A percentile compares a stretch with the other conserved stretches of the same genome.
These are phyloP conservation scores for Kodamaea kaohsiungensis DNA, from an alignment of 805 yeast genomes.

Conservation along the genomic window DNA sequence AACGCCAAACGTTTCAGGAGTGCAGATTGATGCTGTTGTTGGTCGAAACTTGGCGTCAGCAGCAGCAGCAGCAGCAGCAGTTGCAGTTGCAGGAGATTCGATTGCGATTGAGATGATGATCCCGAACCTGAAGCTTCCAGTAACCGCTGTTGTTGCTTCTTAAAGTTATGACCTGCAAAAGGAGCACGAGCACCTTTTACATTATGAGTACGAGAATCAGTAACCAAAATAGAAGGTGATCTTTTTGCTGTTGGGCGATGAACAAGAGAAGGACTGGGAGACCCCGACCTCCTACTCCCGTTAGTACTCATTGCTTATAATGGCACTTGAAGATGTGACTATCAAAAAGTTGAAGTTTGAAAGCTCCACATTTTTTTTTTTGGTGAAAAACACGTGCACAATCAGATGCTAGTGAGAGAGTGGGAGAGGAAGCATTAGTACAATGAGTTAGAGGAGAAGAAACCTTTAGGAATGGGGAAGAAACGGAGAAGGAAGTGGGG, in stretches of 20 bases:
- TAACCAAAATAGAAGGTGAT: constrained; percentile 91
- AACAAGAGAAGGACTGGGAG: neutral
- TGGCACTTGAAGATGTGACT: no score
- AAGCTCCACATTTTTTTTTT: neutral
- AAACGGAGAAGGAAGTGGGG: neutral
- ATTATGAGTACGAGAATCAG: constrained; percentile 71
- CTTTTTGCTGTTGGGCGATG: constrained; percentile 69
- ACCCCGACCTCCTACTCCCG: constrained; percentile 3
- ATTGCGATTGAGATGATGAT: neutral
- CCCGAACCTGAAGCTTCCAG: neutral
- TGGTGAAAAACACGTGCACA: neutral
- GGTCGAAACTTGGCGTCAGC: constrained; percentile 19
- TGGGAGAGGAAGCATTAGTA: neutral
- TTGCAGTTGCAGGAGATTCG: constrained; percentile 12
- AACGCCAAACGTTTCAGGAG: constrained; percentile 31
- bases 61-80: constrained; percentile 18
- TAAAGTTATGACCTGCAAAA: constrained; percentile 66
- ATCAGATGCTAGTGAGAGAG: no score
- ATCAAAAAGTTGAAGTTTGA: no score
- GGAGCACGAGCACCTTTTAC: constrained; percentile 65
- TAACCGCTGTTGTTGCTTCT: constrained; percentile 29
- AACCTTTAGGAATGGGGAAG: neutral
- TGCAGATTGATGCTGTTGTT: constrained; percentile 21
- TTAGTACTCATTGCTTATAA: neutral
- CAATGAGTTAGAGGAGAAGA: neutral